A percentile compares a stretch with the other conserved stretches of the same genome.
phyloP scores from a whole-genome alignment of 2,329 filamentous ascomycete species.

The Cladosporium sp. region DNA sequence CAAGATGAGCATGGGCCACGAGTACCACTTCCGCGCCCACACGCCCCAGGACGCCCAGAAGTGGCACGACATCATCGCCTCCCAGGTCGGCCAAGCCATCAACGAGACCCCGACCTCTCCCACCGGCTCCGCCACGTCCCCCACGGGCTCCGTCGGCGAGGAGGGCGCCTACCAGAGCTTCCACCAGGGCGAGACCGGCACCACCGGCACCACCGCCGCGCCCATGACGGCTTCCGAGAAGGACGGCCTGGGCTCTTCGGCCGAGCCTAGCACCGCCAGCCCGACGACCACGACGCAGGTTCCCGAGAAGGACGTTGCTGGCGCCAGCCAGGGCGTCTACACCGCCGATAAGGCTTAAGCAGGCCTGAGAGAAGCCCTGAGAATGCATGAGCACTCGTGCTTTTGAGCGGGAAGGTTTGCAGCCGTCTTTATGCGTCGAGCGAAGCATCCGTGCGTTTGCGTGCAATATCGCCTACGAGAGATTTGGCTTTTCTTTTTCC shows the following conservation, averaged over 20 bases:
- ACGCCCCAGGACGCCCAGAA: slow-evolving; percentile 71
- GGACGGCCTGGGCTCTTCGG: not conserved
- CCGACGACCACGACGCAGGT: not conserved
- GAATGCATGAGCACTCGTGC: too few relatives aligned
- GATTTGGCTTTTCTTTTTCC: too few relatives aligned
- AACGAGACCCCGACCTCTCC: slow-evolving; percentile 36
- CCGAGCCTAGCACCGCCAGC: not conserved
- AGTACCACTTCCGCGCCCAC: slow-evolving; percentile 83
- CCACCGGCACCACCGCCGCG: not conserved
- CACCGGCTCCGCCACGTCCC: slow-evolving; percentile 24
- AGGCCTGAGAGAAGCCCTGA: not conserved
- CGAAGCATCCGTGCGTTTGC: too few relatives aligned
- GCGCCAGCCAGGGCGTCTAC: not conserved
- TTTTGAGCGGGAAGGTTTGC: too few relatives aligned
- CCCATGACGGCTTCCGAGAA: slow-evolving; percentile 4
- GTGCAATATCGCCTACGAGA: too few relatives aligned
- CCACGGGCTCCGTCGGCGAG: slow-evolving; percentile 19
- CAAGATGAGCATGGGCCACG: slow-evolving; percentile 71
- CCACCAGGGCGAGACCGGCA: slow-evolving; percentile 5
- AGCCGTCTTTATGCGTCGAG: too few relatives aligned
- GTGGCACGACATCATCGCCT: slow-evolving; percentile 71
- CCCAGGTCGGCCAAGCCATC: slow-evolving; percentile 49
- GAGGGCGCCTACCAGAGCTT: not conserved
- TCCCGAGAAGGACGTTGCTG: slow-evolving; percentile 1
- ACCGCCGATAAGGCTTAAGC: not conserved